A percentile compares a stretch with the other conserved stretches of the same genome.
phyloP scores from a whole-genome alignment of 306 rosid genomes.

The Gillenia trifoliata region DNA sequence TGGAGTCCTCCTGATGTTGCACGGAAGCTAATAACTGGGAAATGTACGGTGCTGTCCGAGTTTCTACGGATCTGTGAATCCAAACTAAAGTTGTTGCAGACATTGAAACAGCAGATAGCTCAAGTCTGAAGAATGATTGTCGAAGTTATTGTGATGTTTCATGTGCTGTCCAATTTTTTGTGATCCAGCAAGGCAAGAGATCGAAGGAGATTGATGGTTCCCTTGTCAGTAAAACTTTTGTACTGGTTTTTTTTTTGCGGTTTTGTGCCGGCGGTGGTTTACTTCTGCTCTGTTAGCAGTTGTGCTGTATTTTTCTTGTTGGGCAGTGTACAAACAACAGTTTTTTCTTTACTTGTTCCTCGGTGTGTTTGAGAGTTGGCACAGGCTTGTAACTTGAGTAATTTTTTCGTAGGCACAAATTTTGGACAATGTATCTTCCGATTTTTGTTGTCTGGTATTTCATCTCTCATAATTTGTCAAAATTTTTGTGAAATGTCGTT shows the following conservation, averaged over 20 bases:
- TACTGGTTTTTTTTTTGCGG: not conserved
- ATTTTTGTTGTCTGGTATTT: not conserved
- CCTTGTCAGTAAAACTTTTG: not conserved
- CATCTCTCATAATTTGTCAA: not conserved
- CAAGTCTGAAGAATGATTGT: constrained; percentile 43
- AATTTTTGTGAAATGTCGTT: not conserved
- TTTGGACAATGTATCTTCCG: constrained; percentile 12
- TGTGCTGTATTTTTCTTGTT: not conserved
- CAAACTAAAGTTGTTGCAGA: constrained; percentile 47
- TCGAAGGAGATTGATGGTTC: not conserved
- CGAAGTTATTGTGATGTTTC: not conserved
- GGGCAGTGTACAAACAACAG: not conserved
- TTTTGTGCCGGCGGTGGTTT: not conserved
- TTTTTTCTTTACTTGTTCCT: not conserved
- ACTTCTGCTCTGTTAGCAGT: constrained; percentile 2
- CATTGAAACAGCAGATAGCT: constrained; percentile 61
- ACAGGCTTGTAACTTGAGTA: constrained; percentile 1
- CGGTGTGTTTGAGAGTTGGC: not conserved
- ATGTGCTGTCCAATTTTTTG: not conserved
- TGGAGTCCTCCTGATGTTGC: constrained; percentile 75
- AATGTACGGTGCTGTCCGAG: constrained; percentile 45
- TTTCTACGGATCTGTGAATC: constrained; percentile 61
- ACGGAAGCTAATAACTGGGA: constrained; percentile 67
- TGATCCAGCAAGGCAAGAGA: not conserved
- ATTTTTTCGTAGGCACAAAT: not conserved